Percentiles rank a stretch among this genome's conserved stretches.
Conservation (phyloP, 768 basidiomycete species). For the Tulasnella sp. region DNA sequence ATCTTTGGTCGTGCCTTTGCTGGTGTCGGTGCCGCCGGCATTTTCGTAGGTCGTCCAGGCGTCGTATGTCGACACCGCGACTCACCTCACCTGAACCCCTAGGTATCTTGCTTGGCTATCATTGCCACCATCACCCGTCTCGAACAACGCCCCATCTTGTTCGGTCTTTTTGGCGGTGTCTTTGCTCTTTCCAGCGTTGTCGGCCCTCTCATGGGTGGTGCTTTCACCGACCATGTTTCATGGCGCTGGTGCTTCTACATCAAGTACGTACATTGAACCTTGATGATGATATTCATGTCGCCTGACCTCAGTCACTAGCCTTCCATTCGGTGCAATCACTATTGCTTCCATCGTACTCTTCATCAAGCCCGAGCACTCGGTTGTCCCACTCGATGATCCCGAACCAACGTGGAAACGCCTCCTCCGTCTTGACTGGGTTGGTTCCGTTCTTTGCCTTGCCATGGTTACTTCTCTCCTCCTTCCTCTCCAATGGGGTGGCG, state of each 20-base stretch:
- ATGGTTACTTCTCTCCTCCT: conserved; percentile 30
- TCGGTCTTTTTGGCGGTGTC: conserved; percentile 31
- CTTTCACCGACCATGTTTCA: conserved; percentile 27
- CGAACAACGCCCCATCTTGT: conserved; percentile 25
- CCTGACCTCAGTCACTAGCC: conserved; percentile 7
- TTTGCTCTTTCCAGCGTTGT: conserved; percentile 23
- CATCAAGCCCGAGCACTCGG: conserved; percentile 23
- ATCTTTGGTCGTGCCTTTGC: conserved; percentile 36
- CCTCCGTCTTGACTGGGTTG: conserved; percentile 30
- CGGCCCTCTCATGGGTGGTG: conserved; percentile 25
- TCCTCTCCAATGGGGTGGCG: conserved; percentile 34
- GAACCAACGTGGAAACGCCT: conserved; percentile 15
- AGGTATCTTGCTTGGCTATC: conserved; percentile 18
- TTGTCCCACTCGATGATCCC: conserved; percentile 16
- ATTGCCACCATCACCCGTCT: conserved; percentile 25
- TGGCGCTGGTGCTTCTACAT: conserved; percentile 32
- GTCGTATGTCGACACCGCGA: not conserved
- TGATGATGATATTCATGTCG: not conserved
- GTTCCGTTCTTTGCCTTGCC: conserved; percentile 26
- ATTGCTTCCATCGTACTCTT: conserved; percentile 27
- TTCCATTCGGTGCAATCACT: conserved; percentile 26
- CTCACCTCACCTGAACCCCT: not conserved
- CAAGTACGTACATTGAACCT: not conserved
- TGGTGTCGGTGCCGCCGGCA: conserved; percentile 36
- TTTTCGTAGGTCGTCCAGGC: conserved; percentile 22